Base-by-base conservation (phyloP, 1,139 yeast genomes). In the Hyphopichia burtonii region DNA sequence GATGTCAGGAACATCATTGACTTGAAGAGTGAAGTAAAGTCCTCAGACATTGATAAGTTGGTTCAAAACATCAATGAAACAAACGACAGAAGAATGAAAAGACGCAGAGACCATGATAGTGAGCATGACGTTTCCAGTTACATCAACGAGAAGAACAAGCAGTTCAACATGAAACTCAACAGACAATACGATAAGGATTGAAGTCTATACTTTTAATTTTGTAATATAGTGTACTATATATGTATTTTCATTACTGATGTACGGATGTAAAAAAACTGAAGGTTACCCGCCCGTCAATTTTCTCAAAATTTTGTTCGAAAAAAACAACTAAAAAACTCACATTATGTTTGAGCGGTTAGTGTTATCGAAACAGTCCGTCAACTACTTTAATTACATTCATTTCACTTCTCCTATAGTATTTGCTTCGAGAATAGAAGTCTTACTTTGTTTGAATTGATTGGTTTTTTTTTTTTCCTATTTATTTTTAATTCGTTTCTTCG, bases 141-240 rank as follows among this genome's bases (percentile, higher is more conserved):
- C 54, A 79, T 89, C 56, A 88, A 86, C 57, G 91, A 85, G 45
- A 85, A 83, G 61, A 89, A 89, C 69, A 78, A 76, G 55, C 86
- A 84, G 54, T 89, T 88, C 63, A 89, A 88, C 62, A 78, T 76
- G 59, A 86, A 86, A 54, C 66, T 89, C 49, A 71, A 81, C 43
- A 65, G 91, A 37, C 82, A 79, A 48, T 76, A 76, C 50, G 66
- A 68, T 39, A 25, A 43, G 23, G 22, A 25, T 31, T 33, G 16
- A 25, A 9, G 12, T 25, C 11, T 9, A 25, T 25, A 10, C n/a
- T 12, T 25, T 14, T 8, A 8, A 30, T 30, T 12, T 25, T 30
- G 32, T 30, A 16, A 30, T 30, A 30, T 30, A 30, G 17, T 30
- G 32, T 30, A 27, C 15, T 6, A 12, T 27, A 27, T n/a, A n/a